Conservation (phyloP, 257 asterid genomes). For the Solanum pimpinellifolium region DNA sequence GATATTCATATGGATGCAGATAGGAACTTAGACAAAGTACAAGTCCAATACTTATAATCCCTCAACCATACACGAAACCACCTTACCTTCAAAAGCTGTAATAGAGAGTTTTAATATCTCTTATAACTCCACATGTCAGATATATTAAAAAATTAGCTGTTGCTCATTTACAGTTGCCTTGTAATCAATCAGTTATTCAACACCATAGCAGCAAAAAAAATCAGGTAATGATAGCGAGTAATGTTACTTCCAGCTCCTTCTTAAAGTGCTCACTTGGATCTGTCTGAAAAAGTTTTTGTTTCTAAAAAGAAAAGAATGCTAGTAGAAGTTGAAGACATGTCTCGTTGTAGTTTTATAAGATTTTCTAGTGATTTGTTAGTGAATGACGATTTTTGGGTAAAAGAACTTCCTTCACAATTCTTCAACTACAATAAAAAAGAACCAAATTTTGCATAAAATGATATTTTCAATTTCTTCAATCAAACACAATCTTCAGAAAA, state of each 20-base stretch:
- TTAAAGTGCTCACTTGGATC: background rate
- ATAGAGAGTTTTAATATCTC: background rate
- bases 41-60: background rate
- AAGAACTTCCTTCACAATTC: background rate
- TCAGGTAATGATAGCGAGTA: background rate
- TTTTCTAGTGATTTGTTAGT: background rate
- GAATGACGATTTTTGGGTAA: background rate
- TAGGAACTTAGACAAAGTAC: background rate
- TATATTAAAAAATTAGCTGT: background rate
- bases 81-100: background rate
- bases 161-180: background rate
- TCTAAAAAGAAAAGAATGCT: background rate
- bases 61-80: background rate
- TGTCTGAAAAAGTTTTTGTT: background rate
- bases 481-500: background rate
- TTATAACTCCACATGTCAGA: background rate
- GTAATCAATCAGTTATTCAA: background rate
- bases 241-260: background rate
- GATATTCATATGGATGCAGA: background rate
- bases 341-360: background rate
- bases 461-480: background rate
- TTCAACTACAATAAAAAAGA: background rate
- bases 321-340: background rate
- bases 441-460: background rate
- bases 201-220: background rate